Evolutionary conservation across 2,329 filamentous ascomycete genomes (phyloP).

Genomic region (Botrytis cinerea): DNA sequence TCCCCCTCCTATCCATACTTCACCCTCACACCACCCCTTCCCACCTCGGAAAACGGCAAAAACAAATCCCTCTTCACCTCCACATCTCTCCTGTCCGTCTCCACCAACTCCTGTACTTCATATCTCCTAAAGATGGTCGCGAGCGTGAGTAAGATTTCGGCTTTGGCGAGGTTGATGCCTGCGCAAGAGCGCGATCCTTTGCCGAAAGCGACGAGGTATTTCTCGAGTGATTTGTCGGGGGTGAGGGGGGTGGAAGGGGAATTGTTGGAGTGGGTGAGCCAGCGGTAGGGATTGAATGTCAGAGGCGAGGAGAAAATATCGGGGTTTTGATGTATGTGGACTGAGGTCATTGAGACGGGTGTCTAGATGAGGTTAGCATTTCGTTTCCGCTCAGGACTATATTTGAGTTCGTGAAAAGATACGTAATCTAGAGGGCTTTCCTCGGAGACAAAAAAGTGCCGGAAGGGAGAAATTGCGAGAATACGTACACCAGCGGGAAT

Average conservation of each 20-base stretch:
- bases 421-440: background rate
- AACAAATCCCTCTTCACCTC: constrained; percentile 26
- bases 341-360: constrained; percentile 32
- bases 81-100: constrained; percentile 30
- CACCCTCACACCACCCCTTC: constrained; percentile 20
- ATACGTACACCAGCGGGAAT: constrained; percentile 29
- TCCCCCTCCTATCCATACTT: background rate
- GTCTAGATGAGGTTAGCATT: constrained; percentile 23
- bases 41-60: constrained; percentile 18
- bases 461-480: background rate
- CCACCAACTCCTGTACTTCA: constrained; percentile 28
- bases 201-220: constrained; percentile 33
- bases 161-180: constrained; percentile 36
- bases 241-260: background rate
- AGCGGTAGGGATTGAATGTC: constrained; percentile 30
- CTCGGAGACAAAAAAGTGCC: background rate
- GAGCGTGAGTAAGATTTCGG: constrained; percentile 31
- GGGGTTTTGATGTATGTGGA: constrained; percentile 32
- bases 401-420: too few species aligned
- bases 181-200: constrained; percentile 34
- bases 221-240: constrained; percentile 29
- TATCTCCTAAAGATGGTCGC: constrained; percentile 31
- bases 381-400: background rate
- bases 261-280: constrained; percentile 25
- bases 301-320: constrained; percentile 29